A percentile compares a stretch with the other conserved stretches of the same genome.
Evolutionary conservation across 2,329 filamentous ascomycete species (phyloP).

Genomic region (Aspergillus unguis): DNA sequence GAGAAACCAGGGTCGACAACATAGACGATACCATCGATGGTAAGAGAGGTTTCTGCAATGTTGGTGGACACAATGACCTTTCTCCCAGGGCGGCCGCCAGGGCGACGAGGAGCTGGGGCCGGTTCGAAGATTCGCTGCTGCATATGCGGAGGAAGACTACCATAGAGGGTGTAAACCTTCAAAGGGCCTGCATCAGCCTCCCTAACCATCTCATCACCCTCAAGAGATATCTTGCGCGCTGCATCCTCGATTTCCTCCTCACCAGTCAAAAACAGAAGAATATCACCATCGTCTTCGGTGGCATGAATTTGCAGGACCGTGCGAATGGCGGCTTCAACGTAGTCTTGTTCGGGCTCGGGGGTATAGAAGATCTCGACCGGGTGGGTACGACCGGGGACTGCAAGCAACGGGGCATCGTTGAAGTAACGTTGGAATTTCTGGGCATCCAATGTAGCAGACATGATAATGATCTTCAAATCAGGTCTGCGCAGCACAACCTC

Average conservation of each 20-base stretch:
- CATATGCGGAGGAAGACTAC: slow-evolving; percentile 83
- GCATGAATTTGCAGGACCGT: slow-evolving; percentile 97
- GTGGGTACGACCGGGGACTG: slow-evolving; percentile 90
- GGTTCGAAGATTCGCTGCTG: slow-evolving; percentile 95
- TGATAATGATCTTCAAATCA: slow-evolving; percentile 97
- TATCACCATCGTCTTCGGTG: slow-evolving; percentile 85
- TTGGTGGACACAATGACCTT: slow-evolving; percentile 96
- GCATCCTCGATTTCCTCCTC: slow-evolving; percentile 99
- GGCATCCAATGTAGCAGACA: slow-evolving; percentile 95
- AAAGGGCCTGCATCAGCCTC: slow-evolving; percentile 90
- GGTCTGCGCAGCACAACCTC: slow-evolving; percentile 76
- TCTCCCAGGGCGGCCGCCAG: slow-evolving; percentile 80
- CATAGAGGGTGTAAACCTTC: slow-evolving; percentile 89
- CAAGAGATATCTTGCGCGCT: slow-evolving; percentile 82
- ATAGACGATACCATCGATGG: slow-evolving; percentile 98
- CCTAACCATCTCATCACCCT: slow-evolving; percentile 85
- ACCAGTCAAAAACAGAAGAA: slow-evolving; percentile 90
- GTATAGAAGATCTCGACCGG: slow-evolving; percentile 99
- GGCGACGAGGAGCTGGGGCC: slow-evolving; percentile 68
- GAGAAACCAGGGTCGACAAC: slow-evolving; percentile 99
- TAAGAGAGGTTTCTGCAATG: slow-evolving; percentile 95
- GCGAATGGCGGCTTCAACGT: slow-evolving; percentile 89
- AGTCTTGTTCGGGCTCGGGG: slow-evolving; percentile 90
- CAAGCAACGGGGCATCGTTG: slow-evolving; percentile 85
- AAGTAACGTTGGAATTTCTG: slow-evolving; percentile 99